Conservation (phyloP, 2,329 filamentous ascomycete genomes). For the Pseudophaeomoniella oleicola region DNA sequence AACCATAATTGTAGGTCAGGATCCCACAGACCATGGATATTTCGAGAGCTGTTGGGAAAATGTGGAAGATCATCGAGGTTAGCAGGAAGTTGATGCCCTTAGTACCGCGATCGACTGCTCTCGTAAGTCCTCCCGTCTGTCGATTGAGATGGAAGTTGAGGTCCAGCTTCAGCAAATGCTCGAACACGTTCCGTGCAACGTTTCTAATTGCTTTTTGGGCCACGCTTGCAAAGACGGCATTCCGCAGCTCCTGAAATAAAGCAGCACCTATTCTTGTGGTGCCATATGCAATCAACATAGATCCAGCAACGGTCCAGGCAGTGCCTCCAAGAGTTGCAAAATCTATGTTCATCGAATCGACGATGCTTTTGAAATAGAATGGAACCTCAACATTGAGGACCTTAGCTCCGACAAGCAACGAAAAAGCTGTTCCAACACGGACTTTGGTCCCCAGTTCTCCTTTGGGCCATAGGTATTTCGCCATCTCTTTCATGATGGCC, state of each 20-base stretch:
- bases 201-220: conserved; percentile 90
- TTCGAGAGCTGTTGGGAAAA: conserved; percentile 83
- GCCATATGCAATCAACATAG: conserved; percentile 82
- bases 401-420: conserved; percentile 76
- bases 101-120: conserved; percentile 90
- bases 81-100: conserved; percentile 97
- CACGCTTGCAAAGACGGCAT: conserved; percentile 92
- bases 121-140: conserved; percentile 85
- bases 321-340: conserved; percentile 76
- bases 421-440: conserved; percentile 72
- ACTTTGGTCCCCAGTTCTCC: conserved; percentile 69
- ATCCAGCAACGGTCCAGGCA: conserved; percentile 73
- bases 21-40: conserved; percentile 95
- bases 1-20: conserved; percentile 87
- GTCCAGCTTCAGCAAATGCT: conserved; percentile 76
- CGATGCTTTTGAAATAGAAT: conserved; percentile 97
- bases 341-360: conserved; percentile 96
- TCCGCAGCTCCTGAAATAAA: conserved; percentile 82
- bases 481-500: conserved; percentile 98
- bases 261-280: conserved; percentile 77
- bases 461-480: conserved; percentile 89
- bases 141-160: conserved; percentile 86
- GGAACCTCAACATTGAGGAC: conserved; percentile 94
- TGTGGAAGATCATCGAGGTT: conserved; percentile 97
- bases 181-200: conserved; percentile 85